phyloP scores from a whole-genome alignment of 345 rosid species.

The Acer negundo region DNA sequence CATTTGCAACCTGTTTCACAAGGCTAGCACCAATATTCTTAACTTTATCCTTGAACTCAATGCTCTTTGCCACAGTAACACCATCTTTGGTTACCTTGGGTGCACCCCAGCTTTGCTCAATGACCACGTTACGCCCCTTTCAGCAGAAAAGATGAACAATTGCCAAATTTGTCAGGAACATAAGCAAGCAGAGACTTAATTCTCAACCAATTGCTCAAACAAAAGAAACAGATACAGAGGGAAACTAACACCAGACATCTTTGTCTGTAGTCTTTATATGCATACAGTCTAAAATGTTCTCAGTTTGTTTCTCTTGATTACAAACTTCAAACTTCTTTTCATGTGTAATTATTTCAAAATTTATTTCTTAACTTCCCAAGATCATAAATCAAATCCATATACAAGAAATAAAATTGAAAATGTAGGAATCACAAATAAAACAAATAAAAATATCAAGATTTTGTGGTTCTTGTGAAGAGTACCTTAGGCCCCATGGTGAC shows the following conservation, averaged over 20 bases:
- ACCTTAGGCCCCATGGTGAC: constrained; percentile 99
- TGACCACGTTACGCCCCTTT: constrained; percentile 92
- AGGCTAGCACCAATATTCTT: constrained; percentile 98
- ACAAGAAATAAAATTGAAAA: background rate
- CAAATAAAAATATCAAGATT: background rate
- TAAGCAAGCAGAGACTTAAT: background rate
- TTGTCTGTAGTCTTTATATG: background rate
- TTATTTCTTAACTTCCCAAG: background rate
- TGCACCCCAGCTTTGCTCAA: constrained; percentile 95
- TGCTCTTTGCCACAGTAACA: constrained; percentile 96
- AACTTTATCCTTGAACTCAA: constrained; percentile 85
- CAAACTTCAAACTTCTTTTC: background rate
- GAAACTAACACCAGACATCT: background rate
- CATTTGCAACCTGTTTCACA: constrained; percentile 98
- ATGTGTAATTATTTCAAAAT: background rate
- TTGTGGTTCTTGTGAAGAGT: background rate
- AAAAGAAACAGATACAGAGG: background rate
- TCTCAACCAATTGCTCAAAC: background rate
- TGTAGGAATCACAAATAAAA: background rate
- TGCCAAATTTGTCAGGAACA: background rate
- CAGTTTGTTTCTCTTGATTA: background rate
- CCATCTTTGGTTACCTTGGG: constrained; percentile 99
- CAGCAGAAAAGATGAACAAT: constrained; percentile 1
- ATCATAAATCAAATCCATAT: background rate
- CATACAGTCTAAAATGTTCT: background rate